Evolutionary conservation across 192 early-diverging fungal species (phyloP).

Genomic region (Coemansia sp.): DNA sequence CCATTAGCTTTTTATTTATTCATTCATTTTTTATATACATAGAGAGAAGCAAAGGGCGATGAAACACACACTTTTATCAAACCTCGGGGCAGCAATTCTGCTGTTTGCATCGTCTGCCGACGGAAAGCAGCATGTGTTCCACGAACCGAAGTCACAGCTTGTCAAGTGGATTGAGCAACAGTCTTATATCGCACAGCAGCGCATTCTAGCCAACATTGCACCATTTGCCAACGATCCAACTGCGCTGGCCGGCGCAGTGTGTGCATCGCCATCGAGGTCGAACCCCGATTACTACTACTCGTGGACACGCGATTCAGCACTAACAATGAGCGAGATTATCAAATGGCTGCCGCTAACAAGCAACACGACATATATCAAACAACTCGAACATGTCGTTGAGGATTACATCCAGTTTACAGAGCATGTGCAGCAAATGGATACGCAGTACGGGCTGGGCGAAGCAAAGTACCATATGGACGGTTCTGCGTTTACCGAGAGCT

Average conservation of each 20-base stretch:
- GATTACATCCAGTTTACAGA: conserved; percentile 34
- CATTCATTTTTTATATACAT: no score
- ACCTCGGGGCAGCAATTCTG: not conserved
- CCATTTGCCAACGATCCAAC: conserved; percentile 17
- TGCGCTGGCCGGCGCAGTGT: conserved; percentile 43
- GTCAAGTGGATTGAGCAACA: conserved; percentile 20
- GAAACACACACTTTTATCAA: not conserved
- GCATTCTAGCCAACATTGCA: conserved; percentile 39
- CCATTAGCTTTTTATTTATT: no score
- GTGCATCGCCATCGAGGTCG: conserved; percentile 45
- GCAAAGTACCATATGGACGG: conserved; percentile 68
- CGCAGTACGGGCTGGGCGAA: conserved; percentile 57
- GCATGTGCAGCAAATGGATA: conserved; percentile 14
- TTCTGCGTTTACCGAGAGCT: conserved; percentile 41
- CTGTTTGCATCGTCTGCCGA: not conserved
- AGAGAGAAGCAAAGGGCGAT: not conserved
- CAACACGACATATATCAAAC: not conserved
- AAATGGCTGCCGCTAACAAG: conserved; percentile 9
- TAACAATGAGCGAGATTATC: conserved; percentile 58
- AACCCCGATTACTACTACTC: conserved; percentile 73
- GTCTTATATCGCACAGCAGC: not conserved
- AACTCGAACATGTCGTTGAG: conserved; percentile 6
- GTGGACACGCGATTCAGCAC: conserved; percentile 70
- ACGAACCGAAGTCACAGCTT: not conserved
- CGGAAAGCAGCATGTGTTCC: conserved; percentile 2